phyloP scores from a whole-genome alignment of 2,329 filamentous ascomycete species.

The Penicillium sp. region DNA sequence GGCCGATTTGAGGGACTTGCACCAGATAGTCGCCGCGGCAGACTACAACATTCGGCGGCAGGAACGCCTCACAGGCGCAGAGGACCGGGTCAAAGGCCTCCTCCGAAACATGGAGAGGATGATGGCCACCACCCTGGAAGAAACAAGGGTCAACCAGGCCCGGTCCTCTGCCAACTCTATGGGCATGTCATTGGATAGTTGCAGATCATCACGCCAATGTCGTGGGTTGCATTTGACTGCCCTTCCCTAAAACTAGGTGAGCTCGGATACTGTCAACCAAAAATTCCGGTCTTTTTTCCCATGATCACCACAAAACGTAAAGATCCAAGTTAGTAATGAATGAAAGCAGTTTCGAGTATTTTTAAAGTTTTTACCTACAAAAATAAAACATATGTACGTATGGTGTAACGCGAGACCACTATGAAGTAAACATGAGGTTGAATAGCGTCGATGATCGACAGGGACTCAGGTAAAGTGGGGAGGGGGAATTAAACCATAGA shows the following conservation, averaged over 20 bases:
- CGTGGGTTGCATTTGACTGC: background rate
- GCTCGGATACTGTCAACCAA: background rate
- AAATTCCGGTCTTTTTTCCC: background rate
- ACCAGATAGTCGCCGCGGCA: too few species aligned
- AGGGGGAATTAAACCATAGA: background rate
- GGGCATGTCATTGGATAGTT: too few species aligned
- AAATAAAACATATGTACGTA: background rate
- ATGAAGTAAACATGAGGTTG: background rate
- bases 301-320: background rate
- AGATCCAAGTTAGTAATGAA: background rate
- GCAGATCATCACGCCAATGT: too few species aligned
- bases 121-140: too few species aligned
- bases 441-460: background rate
- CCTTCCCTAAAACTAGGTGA: background rate
- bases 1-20: too few species aligned
- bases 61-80: background rate
- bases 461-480: background rate
- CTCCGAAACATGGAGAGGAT: background rate
- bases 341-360: background rate
- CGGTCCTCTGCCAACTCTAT: too few species aligned
- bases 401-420: background rate
- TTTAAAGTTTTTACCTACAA: background rate
- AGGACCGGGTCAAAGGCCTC: background rate
- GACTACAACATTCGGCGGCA: too few species aligned
- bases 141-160: too few species aligned